Evolutionary conservation across 805 yeast species (phyloP), one percentile per base, ranked within the genome.

Genomic region (Yarrowia alimentaria): DNA sequence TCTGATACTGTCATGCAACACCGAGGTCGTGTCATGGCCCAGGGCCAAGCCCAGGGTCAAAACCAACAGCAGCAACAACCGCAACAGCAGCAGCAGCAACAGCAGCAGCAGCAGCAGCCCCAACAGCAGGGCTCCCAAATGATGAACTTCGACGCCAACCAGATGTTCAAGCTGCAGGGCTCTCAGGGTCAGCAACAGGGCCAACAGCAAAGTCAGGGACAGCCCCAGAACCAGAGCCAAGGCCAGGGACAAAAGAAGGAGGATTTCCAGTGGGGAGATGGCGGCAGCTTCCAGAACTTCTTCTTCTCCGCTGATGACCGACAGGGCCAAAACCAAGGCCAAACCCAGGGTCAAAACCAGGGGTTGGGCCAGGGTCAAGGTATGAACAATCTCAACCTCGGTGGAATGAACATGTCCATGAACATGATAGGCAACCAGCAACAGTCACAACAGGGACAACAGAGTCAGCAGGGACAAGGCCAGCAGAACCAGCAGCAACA

Each of bases 301-400:
- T 25, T 49, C 52, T 18, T 45, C n/a, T 19, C 45, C 11, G n/a
- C n/a, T n/a, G 25, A 28, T 17, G 59, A 54, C 11, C 62, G 59
- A 20, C 61, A 59, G 34, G 63, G 58, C 28, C 53, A 55, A 22
- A 64, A 56, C 20, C 64, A 59, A 25, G 64, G 57, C 50, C 60
- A 61, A 18, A 60, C n/a, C n/a, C 61, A 59, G 34, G 63, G 58
- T 25, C 53, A 55, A 22, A 64, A 56, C 20, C 64, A 59, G 26
- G 64, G 57, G 58, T 30, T 66, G 31, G 56, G 60, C 26, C 51
- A 40, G 26, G 33, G 47, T 32, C 24, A 28, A 25, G n/a, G n/a
- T 22, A 53, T 34, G 52, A 57, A 31, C 43, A 17, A 9, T 5
- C 16, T 40, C 18, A 40, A 40, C n/a, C 18, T 40, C 9, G 47